A percentile compares a stretch with the other conserved stretches of the same genome.
Evolutionary conservation across 306 rosid genomes (phyloP).

Genomic region (Vachellia pachyceras): DNA sequence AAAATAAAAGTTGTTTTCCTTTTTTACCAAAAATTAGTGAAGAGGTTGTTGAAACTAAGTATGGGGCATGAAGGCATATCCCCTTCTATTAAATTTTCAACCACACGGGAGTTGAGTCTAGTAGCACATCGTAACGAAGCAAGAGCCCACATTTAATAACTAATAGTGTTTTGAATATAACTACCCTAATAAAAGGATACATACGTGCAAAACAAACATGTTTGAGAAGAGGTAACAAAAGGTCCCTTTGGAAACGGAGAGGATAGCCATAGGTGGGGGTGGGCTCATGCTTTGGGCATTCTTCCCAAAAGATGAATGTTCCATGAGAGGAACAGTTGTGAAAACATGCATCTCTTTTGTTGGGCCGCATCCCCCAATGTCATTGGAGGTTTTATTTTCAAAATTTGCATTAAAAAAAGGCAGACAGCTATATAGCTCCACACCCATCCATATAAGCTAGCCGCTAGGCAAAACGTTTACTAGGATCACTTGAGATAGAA

Average conservation of each 20-base stretch:
- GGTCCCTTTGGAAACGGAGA: not conserved
- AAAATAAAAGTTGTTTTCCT: no score
- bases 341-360: not conserved
- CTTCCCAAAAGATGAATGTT: not conserved
- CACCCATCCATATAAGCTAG: not conserved
- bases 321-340: not conserved
- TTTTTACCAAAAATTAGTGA: no score
- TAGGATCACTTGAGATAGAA: constrained; percentile 31
- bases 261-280: not conserved
- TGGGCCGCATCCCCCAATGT: not conserved
- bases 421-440: constrained; percentile 7
- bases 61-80: no score
- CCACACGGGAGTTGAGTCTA: no score
- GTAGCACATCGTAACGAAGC: no score
- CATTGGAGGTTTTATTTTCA: not conserved
- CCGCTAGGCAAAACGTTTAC: constrained; percentile 2
- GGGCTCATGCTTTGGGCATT: not conserved
- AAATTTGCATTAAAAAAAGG: not conserved
- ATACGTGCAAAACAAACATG: no score
- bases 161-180: no score
- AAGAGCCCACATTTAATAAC: no score
- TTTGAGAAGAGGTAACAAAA: not conserved
- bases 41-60: no score
- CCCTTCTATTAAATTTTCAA: no score
- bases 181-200: no score